Base-by-base conservation (phyloP, 164 flowering plant species). In the Nelumbo lutea region DNA sequence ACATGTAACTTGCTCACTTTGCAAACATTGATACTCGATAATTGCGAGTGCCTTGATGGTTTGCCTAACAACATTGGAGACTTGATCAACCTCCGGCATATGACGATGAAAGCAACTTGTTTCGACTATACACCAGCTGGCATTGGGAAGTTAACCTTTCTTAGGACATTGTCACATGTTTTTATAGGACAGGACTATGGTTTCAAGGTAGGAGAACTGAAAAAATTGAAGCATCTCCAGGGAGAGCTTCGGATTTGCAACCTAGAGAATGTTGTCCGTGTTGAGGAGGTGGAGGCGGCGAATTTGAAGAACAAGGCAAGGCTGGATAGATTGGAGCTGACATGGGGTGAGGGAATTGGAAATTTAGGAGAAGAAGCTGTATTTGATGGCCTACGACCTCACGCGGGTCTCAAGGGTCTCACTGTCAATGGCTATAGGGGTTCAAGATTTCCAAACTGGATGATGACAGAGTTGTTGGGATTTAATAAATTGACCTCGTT, bases 21-120 rank as follows among this genome's bases (percentile, higher is more conserved):
- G 62, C 68, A 75, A 42, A 59, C 65, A 1, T 48, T 75, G 55
- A 42, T 44, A 42, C 62, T 75, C 8, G 3, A 3, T 2, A 10
- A 0, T 6, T 71, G 69, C 45, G 0, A 8, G 1, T 9, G 3
- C 1, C 68, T 75, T 14, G 4, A 6, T 43, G 4, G 11, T 38
- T 45, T 75, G 39, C 78, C 78, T 1, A 52, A 59, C 38, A 4
- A 66, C n/a, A 62, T 71, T 3, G 41, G 51, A 10, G 70, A 62
- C 0, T 9, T 75, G 46, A 46, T 39, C 9, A 72, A n/a, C 55
- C 66, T 72, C 2, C 62, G 61, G 15, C 66, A 61, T 15, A 2
- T 72, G 2, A 45, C 42, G 0, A 58, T 70, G 1, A 9, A 14
- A n/a, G n/a, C 4, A 14, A 1, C 47, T 1, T 4, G 9, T 39